Evolutionary conservation across 2,329 filamentous ascomycete genomes (phyloP), one percentile per base, ranked within the genome.

Genomic region (Chrysoporthe austroafricana): DNA sequence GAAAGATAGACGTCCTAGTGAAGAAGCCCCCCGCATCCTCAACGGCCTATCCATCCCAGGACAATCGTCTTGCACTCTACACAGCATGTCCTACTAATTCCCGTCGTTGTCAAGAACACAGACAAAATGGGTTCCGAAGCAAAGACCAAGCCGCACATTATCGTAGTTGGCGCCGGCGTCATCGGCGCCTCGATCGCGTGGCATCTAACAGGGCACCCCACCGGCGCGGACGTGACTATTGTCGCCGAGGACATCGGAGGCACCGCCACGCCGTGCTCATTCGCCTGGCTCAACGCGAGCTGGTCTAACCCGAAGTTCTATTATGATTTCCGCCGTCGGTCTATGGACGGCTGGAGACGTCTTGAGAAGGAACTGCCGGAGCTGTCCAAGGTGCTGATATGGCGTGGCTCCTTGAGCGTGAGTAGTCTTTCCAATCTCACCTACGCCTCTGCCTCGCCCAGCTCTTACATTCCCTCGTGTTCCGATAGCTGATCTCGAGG

Each of bases 211-310:
- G n/a, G 26, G 5, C 64, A 66, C 5, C 67, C 72, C 4, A 66
- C 71, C 16, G 62, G 71, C 13, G 69, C 72, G 18, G 66, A 71
- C 18, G 74, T 77, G 21, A 76, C 74, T 1, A 62, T 77, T n/a
- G 67, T 77, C 39, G 74, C 75, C 5, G 50, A 73, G 42, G 67
- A 75, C 1, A 18, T 75, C 2, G 75, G 75, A 66, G 75, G 75
- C 65, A 72, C 71, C 8, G 75, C 75, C 18, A 77, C 74, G 18
- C 74, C 75, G 36, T 72, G 73, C 69, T 77, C 74, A 7, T 77
- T 77, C 67, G 70, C 75, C 46, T 77, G 76, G 75, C 72, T 77
- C 64, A 77, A 77, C 48, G 76, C 76, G 44, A 73, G 73, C 59
- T 71, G 70, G 50, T 64, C 65, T 59, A 74, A 77, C 61, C 69